Conservation (phyloP, 2,329 filamentous ascomycete genomes). For the Arthrobotrys sinensis region DNA sequence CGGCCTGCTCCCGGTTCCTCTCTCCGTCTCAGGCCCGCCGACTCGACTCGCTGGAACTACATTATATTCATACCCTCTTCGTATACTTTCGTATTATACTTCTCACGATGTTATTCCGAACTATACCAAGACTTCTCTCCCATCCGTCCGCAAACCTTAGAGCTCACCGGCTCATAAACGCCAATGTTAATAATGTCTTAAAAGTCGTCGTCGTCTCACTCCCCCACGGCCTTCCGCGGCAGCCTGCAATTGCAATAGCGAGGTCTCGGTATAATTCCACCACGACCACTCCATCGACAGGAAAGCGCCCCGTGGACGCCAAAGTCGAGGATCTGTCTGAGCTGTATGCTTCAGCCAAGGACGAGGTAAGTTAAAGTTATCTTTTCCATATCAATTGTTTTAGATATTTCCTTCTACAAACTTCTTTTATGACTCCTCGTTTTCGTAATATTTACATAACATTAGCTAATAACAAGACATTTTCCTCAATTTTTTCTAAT, state of each 20-base stretch:
- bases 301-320: conserved; percentile 50
- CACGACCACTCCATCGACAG: conserved; percentile 22
- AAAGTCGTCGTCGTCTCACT: background rate
- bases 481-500: background rate
- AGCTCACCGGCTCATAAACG: background rate
- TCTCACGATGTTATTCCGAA: conserved; percentile 27
- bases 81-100: too few species aligned
- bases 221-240: conserved; percentile 23
- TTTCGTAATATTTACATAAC: conserved; percentile 19
- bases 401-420: background rate
- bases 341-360: conserved; percentile 47
- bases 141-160: conserved; percentile 9
- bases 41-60: too few species aligned
- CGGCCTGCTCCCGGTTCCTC: background rate
- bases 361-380: conserved; percentile 34
- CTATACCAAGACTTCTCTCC: conserved; percentile 5
- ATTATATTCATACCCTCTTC: background rate
- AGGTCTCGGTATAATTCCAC: conserved; percentile 6
- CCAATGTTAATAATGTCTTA: background rate
- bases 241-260: background rate
- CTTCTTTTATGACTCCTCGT: conserved; percentile 10
- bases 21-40: too few species aligned
- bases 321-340: conserved; percentile 53
- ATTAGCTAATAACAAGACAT: conserved; percentile 20
- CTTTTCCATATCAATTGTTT: background rate